These are phyloP conservation scores for Sparassis latifolia DNA, from an alignment of 1,284 basidiomycete species.

Conservation along the genomic window DNA sequence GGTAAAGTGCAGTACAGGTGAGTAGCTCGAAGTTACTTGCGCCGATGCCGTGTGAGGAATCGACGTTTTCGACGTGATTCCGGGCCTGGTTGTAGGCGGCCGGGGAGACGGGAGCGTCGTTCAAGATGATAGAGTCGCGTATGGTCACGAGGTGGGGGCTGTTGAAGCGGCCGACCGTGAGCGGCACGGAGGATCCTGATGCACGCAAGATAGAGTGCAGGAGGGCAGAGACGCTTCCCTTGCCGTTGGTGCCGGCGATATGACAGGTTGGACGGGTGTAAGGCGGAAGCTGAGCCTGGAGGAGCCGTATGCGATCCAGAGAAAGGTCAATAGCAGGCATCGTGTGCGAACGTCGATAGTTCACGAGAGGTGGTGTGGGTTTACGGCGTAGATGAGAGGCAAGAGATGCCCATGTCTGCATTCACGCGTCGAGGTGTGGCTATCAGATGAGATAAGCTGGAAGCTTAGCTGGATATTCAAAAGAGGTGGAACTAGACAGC, in stretches of 20 bases:
- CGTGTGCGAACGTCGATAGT: neutral
- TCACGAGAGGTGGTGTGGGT: neutral
- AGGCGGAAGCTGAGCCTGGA: conserved; percentile 56
- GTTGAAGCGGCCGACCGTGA: conserved; percentile 83
- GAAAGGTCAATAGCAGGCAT: conserved; percentile 75
- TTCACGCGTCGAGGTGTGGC: conserved; percentile 1
- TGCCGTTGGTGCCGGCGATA: conserved; percentile 95
- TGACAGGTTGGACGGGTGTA: conserved; percentile 84
- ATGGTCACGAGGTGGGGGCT: conserved; percentile 85
- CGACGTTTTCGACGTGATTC: conserved; percentile 43
- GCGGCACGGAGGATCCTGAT: conserved; percentile 44
- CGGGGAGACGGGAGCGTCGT: conserved; percentile 48
- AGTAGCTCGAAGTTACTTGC: conserved; percentile 85
- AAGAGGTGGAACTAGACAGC: too few species aligned
- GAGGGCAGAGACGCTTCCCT: conserved; percentile 87
- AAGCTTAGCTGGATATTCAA: too few species aligned
- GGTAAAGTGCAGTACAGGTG: conserved; percentile 67
- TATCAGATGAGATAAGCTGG: too few species aligned
- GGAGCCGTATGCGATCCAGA: conserved; percentile 59
- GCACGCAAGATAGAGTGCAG: conserved; percentile 69
- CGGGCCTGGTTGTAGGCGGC: conserved; percentile 47
- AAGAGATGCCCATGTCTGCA: conserved; percentile 68
- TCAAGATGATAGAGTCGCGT: conserved; percentile 74
- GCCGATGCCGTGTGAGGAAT: conserved; percentile 37
- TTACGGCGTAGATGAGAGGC: neutral